These are phyloP conservation scores for Corymbia citriodora DNA, from an alignment of 441 rosid genomes.

Conservation along the genomic window DNA sequence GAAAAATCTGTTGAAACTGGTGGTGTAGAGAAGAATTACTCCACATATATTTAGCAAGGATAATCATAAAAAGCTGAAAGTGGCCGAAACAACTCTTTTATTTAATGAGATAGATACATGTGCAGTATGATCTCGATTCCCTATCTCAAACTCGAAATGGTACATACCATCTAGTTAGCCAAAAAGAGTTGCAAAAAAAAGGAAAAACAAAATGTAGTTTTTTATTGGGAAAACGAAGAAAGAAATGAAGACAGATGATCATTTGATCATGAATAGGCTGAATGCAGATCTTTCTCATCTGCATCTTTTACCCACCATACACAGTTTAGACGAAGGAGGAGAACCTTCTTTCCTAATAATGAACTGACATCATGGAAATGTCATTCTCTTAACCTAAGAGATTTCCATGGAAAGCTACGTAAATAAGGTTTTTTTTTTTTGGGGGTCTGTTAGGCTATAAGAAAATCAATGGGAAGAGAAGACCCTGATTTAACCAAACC, in stretches of 20 bases:
- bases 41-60: background rate
- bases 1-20: background rate
- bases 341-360: background rate
- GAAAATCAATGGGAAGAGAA: background rate
- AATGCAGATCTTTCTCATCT: background rate
- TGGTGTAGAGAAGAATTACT: background rate
- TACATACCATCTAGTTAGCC: background rate
- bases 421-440: background rate
- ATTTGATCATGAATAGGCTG: background rate
- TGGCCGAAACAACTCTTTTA: background rate
- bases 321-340: background rate
- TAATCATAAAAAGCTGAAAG: background rate
- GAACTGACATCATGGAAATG: background rate
- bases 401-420: background rate
- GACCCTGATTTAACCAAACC: background rate
- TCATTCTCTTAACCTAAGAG: background rate
- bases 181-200: background rate
- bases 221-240: background rate
- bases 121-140: background rate
- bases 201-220: background rate
- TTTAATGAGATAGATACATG: background rate
- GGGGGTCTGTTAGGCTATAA: background rate
- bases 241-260: background rate
- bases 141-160: background rate
- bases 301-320: background rate